Evolutionary conservation across 768 basidiomycete genomes (phyloP), one percentile per base, ranked within the genome.

Genomic region (Artomyces pyxidatus): DNA sequence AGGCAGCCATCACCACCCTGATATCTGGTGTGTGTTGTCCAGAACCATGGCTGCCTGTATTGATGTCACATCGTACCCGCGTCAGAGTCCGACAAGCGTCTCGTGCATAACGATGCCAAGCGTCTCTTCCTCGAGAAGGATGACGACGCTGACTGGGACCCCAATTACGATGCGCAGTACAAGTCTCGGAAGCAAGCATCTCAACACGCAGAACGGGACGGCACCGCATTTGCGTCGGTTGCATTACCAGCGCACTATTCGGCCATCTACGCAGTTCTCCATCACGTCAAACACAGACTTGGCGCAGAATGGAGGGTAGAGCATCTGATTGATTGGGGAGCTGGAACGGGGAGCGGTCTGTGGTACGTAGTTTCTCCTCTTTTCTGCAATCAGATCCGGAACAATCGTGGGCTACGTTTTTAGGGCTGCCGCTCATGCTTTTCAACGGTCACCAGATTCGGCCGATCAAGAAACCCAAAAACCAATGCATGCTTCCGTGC

Each of bases 181-280:
- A 80, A 75, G 54, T 82, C 81, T 11, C 67, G 70, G 37, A 66
- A 69, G 45, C 83, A 86, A 59, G 72, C 75, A 29, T 65, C 65
- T 49, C 75, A 74, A 23, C 85, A 87, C 63, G 69, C 70, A 35
- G 72, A 76, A 47, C 74, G 85, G 23, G 87, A 92, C 54, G 88
- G 83, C 21, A 81, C 85, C 22, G 91, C 91, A 4, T 94, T 92
- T 62, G 84, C 85, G 12, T 81, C 87, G 11, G 74, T 93, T 42
- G 85, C 83, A n/a, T 75, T 94, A 54, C 91, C 91, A 1, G 80
- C 83, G 3, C 86, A 92, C 67, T 94, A 87, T 62, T 78, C 88
- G 40, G 88, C 82, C 2, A 85, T 92, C 44, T 73, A 69, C 42
- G 71, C 84, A n/a, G 88, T 93, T 5, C 66, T 94, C 16, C 69